Conservation (phyloP, 768 basidiomycete genomes). For the Pholiota molesta region DNA sequence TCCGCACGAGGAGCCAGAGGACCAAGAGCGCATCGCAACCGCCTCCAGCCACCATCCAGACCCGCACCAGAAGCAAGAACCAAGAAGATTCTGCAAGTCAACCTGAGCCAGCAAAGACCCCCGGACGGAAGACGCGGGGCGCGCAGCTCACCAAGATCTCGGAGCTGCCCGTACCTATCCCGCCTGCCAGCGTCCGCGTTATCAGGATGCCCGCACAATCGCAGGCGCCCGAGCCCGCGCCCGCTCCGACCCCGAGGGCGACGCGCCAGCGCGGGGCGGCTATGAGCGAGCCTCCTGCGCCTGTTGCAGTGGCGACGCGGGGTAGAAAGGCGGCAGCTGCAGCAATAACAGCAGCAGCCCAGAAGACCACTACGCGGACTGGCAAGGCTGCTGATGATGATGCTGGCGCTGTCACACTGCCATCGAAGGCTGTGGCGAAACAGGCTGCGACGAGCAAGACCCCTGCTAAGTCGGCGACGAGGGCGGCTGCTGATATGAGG, state of each 20-base stretch:
- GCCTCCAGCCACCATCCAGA: not conserved
- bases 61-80: not conserved
- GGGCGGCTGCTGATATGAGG: constrained; percentile 6
- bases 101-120: not conserved
- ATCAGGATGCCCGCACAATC: constrained; percentile 12
- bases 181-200: constrained; percentile 17
- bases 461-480: constrained; percentile 17
- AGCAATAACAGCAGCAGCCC: not conserved
- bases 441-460: constrained; percentile 12
- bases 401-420: not conserved
- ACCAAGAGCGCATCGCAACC: constrained; percentile 7
- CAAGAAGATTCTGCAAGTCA: not conserved
- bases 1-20: constrained; percentile 23
- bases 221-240: not conserved
- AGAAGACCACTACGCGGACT: not conserved
- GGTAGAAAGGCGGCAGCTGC: not conserved
- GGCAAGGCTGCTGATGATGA: constrained; percentile 1
- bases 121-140: constrained; percentile 10
- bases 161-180: constrained; percentile 25
- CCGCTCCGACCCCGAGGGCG: not conserved
- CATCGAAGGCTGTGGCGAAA: constrained; percentile 6
- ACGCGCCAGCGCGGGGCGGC: too few species aligned
- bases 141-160: constrained; percentile 19
- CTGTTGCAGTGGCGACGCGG: too few species aligned
- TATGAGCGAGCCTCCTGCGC: too few species aligned